A percentile compares a stretch with the other conserved stretches of the same genome.
These are phyloP conservation scores for Canavalia gladiata DNA, from an alignment of 306 rosid genomes.

Conservation along the genomic window DNA sequence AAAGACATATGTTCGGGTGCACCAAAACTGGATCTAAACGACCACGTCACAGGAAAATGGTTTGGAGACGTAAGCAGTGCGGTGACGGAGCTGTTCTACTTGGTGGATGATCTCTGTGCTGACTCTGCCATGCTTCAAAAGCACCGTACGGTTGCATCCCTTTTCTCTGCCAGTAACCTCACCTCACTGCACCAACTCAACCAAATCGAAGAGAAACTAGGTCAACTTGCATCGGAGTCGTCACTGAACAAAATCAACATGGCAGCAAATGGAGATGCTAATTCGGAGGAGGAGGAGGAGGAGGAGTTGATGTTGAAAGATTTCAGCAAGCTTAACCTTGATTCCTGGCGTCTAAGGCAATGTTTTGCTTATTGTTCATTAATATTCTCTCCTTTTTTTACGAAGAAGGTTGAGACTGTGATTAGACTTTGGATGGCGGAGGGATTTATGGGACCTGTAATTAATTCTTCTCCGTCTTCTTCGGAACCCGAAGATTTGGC, in stretches of 20 bases:
- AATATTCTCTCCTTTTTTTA: background rate
- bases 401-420: background rate
- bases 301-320: background rate
- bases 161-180: background rate
- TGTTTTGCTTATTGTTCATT: slow-evolving; percentile 2
- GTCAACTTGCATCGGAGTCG: background rate
- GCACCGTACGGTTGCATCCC: background rate
- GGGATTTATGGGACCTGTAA: background rate
- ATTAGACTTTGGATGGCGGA: slow-evolving; percentile 26
- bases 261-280: background rate
- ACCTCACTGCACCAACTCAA: background rate
- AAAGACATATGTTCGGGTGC: background rate
- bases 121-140: background rate
- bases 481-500: background rate
- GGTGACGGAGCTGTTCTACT: background rate
- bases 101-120: slow-evolving; percentile 1
- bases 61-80: background rate
- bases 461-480: background rate
- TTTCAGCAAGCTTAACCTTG: background rate
- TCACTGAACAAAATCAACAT: no score
- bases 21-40: background rate
- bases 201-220: background rate
- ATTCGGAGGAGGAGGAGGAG: background rate
- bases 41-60: background rate
- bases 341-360: background rate